Evolutionary conservation across 768 basidiomycete species (phyloP), one percentile per base, ranked within the genome.

Genomic region (Paxillus rubicundulus): DNA sequence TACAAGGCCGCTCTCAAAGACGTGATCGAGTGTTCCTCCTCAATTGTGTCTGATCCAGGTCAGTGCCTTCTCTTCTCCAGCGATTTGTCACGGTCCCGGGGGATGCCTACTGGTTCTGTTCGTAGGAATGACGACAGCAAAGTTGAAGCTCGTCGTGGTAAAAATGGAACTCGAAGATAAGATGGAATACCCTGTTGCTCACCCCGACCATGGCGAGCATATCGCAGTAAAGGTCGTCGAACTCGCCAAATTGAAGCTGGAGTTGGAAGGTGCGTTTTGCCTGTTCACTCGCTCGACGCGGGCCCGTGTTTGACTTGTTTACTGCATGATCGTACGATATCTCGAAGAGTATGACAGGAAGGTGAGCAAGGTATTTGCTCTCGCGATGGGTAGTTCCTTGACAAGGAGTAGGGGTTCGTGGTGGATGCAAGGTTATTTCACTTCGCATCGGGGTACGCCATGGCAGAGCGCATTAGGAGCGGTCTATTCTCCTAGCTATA

Each of bases 91-190:
- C 40, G 18, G 17, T 4, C 27, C 37, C 27, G 18, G 13, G 20
- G 24, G 24, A 24, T 24, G 24, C 24, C 24, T 9, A 49, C 27
- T 18, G 3, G 43, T 47, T 14, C 24, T 28, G 41, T 32, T 27
- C 45, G 6, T 47, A 90, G 93, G 95, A 9, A 94, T 98, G 93
- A 88, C 91, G 17, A 92, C 85, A 40, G 89, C 95, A 12, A 96
- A 89, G 64, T 95, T 95, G 91, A 86, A 90, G 61, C 80, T 97
- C 18, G 84, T 92, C 43, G 76, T 86, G 16, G 74, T 95, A 27
- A 77, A 79, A 53, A 87, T 92, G 40, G 67, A 74, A 32, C 74
- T 98, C 49, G 74, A 80, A n/a, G 82, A 82, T 54, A 68, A 79
- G 60, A 72, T 96, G 56, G 80, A 86, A 55, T 76, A 75, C 14